phyloP scores from a whole-genome alignment of 2,329 filamentous ascomycete genomes.

The Colletotrichum sp. region DNA sequence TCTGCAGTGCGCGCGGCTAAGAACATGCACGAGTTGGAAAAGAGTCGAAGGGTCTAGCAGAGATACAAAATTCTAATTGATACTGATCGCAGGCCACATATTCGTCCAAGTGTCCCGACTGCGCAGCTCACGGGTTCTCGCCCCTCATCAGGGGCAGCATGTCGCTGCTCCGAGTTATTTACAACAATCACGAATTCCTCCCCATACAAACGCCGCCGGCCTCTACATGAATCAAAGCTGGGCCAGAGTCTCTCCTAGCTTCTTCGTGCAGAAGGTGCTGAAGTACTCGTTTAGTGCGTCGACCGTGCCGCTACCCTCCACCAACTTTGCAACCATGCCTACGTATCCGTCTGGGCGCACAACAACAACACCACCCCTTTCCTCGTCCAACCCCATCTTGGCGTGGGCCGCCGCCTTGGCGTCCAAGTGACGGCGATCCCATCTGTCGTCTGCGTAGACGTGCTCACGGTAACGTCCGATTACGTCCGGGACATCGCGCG shows the following conservation, averaged over 20 bases:
- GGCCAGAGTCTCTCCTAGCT: slow-evolving; percentile 43
- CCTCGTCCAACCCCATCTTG: slow-evolving; percentile 81
- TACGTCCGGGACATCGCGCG: slow-evolving; percentile 70
- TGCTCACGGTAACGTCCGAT: slow-evolving; percentile 81
- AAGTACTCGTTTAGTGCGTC: slow-evolving; percentile 88
- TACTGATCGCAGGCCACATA: background rate
- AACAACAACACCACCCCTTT: slow-evolving; percentile 79
- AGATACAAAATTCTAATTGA: background rate
- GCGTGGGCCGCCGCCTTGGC: slow-evolving; percentile 79
- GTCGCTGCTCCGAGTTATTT: background rate
- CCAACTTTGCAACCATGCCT: slow-evolving; percentile 74
- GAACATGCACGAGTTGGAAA: background rate
- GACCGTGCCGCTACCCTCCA: slow-evolving; percentile 78
- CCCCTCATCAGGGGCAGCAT: background rate
- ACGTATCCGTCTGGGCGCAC: slow-evolving; percentile 90
- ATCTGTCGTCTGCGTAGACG: slow-evolving; percentile 85
- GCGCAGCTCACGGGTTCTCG: background rate
- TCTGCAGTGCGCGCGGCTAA: background rate
- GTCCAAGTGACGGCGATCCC: slow-evolving; percentile 72
- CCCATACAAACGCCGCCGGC: background rate
- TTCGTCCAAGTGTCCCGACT: background rate
- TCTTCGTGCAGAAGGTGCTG: slow-evolving; percentile 71
- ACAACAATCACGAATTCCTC: background rate
- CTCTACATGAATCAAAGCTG: slow-evolving; percentile 37
- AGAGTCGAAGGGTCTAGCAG: background rate